Percentiles rank a stretch among this genome's conserved stretches.
phyloP scores from a whole-genome alignment of 495 filamentous ascomycete species.

The Penicillium tannophilum region DNA sequence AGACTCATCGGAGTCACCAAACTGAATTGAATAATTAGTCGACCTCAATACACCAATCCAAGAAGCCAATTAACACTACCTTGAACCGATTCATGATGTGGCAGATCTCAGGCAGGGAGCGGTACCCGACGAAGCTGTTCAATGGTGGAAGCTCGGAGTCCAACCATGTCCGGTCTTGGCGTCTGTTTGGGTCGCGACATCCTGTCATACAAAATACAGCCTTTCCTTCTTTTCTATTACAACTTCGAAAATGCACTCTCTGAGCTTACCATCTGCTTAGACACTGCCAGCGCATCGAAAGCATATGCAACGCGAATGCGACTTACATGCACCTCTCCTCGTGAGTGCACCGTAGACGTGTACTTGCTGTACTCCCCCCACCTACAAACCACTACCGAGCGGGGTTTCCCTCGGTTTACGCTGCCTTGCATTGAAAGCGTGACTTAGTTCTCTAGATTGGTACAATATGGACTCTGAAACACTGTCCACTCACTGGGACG shows the following conservation, averaged over 20 bases:
- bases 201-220: neutral
- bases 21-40: constrained; percentile 31
- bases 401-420: constrained; percentile 23
- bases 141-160: constrained; percentile 20
- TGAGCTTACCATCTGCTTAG: constrained; percentile 3
- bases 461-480: constrained; percentile 38
- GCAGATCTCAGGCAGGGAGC: constrained; percentile 2
- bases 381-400: constrained; percentile 14
- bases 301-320: constrained; percentile 22
- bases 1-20: constrained; percentile 54
- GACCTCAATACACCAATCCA: neutral
- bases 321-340: constrained; percentile 23
- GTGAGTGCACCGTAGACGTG: constrained; percentile 20
- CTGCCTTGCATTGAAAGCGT: constrained; percentile 23
- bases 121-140: constrained; percentile 10
- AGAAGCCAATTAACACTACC: constrained; percentile 15
- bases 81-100: constrained; percentile 32
- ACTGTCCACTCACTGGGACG: constrained; percentile 30
- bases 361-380: constrained; percentile 18
- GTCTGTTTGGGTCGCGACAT: constrained; percentile 17
- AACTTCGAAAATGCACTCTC: neutral
- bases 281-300: constrained; percentile 20
- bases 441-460: constrained; percentile 12
- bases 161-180: constrained; percentile 28
- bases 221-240: neutral